These are phyloP conservation scores for Margaritispora aquatica DNA, from an alignment of 495 filamentous ascomycete species.

Conservation along the genomic window DNA sequence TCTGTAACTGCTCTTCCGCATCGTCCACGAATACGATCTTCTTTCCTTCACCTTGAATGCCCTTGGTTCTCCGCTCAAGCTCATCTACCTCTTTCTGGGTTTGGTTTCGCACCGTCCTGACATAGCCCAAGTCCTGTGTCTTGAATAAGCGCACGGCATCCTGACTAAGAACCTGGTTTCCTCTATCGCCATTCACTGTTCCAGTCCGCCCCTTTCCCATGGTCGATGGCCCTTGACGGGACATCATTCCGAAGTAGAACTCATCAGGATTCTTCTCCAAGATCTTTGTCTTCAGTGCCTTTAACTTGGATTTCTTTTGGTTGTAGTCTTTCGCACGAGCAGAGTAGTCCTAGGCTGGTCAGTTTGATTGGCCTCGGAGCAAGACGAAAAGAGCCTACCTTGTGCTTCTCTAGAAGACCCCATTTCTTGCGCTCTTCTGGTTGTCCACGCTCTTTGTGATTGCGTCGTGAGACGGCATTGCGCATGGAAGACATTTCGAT, in stretches of 20 bases:
- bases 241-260: constrained; percentile 91
- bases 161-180: constrained; percentile 50
- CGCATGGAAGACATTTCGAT: constrained; percentile 72
- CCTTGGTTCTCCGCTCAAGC: constrained; percentile 38
- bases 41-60: constrained; percentile 15
- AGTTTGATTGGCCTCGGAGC: constrained; percentile 21
- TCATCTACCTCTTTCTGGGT: constrained; percentile 36
- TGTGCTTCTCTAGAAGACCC: constrained; percentile 86
- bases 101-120: constrained; percentile 57
- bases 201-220: constrained; percentile 32
- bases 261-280: constrained; percentile 90
- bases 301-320: constrained; percentile 72
- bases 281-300: constrained; percentile 73
- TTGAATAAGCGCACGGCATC: constrained; percentile 84
- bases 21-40: constrained; percentile 22
- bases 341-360: constrained; percentile 67
- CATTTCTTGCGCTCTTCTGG: constrained; percentile 73
- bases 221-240: constrained; percentile 34
- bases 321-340: constrained; percentile 87
- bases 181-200: constrained; percentile 54
- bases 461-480: constrained; percentile 64
- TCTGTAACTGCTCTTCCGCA: constrained; percentile 12
- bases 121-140: constrained; percentile 90
- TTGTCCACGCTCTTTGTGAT: constrained; percentile 86
- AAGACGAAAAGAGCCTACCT: constrained; percentile 42